These are phyloP conservation scores for Boeremia lycopersici DNA, from an alignment of 2,329 filamentous ascomycete species.

Conservation along the genomic window DNA sequence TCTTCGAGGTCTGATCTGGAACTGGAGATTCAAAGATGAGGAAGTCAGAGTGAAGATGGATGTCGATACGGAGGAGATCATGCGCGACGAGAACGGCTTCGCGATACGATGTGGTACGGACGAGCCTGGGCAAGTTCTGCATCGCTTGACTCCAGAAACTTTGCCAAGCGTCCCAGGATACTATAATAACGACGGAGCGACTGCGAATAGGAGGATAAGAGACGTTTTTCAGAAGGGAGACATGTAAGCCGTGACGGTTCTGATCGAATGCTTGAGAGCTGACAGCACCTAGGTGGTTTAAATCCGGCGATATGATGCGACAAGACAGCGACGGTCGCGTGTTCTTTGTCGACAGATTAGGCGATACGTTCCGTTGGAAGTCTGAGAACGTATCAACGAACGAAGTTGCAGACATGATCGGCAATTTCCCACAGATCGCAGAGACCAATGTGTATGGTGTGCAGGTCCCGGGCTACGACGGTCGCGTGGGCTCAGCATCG, in stretches of 20 bases:
- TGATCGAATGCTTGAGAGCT: not conserved
- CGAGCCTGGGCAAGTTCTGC: constrained; percentile 46
- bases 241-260: constrained; percentile 31
- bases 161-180: constrained; percentile 35
- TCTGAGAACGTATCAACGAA: constrained; percentile 56
- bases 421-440: constrained; percentile 48
- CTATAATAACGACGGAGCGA: constrained; percentile 44
- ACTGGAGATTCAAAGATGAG: constrained; percentile 33
- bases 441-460: constrained; percentile 56
- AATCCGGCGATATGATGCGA: constrained; percentile 48
- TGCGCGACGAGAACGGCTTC: constrained; percentile 44
- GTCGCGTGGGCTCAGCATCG: constrained; percentile 52
- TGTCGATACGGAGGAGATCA: constrained; percentile 46
- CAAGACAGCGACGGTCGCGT: constrained; percentile 43
- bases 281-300: constrained; percentile 40
- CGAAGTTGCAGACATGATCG: constrained; percentile 52
- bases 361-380: constrained; percentile 51
- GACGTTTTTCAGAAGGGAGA: constrained; percentile 49
- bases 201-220: constrained; percentile 35
- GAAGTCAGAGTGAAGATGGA: constrained; percentile 48
- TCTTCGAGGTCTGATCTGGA: constrained; percentile 44
- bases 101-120: constrained; percentile 39
- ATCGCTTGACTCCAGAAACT: constrained; percentile 37
- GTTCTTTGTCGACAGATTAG: constrained; percentile 48
- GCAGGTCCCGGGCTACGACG: constrained; percentile 52